These are phyloP conservation scores for Cynara cardunculus DNA, from an alignment of 129 eudicot genomes.

Conservation along the genomic window DNA sequence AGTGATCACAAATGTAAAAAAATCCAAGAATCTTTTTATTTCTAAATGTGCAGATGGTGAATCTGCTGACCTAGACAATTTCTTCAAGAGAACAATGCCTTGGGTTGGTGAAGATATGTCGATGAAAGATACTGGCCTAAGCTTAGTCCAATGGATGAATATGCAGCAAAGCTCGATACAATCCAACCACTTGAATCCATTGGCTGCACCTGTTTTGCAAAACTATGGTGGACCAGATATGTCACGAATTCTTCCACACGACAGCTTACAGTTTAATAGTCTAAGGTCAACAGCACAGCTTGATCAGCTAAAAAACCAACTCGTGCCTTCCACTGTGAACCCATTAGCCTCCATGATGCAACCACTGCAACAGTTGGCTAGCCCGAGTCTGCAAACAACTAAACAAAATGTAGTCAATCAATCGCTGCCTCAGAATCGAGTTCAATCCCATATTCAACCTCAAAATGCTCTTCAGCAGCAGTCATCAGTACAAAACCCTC, in stretches of 20 bases:
- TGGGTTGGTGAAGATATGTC: slow-evolving; percentile 88
- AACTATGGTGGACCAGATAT: slow-evolving; percentile 40
- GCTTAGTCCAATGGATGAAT: slow-evolving; percentile 97
- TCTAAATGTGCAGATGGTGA: slow-evolving; percentile 56
- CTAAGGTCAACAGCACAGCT: slow-evolving; percentile 54
- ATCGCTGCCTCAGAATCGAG: slow-evolving; percentile 48
- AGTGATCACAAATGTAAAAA: background rate
- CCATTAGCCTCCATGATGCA: slow-evolving; percentile 48
- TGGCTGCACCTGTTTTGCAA: slow-evolving; percentile 53
- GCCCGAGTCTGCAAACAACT: slow-evolving; percentile 43
- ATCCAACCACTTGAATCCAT: slow-evolving; percentile 50
- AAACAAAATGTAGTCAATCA: slow-evolving; percentile 51
- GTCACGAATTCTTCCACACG: slow-evolving; percentile 60
- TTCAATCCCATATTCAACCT: slow-evolving; percentile 47
- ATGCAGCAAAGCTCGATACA: slow-evolving; percentile 51
- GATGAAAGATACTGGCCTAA: slow-evolving; percentile 76
- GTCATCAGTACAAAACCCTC: slow-evolving; percentile 46
- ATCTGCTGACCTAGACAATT: slow-evolving; percentile 57
- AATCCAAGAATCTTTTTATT: slow-evolving; percentile 2
- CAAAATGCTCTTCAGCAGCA: slow-evolving; percentile 59
- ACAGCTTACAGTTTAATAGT: slow-evolving; percentile 56
- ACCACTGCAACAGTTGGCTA: slow-evolving; percentile 63
- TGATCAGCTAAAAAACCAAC: slow-evolving; percentile 67
- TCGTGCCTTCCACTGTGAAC: background rate
- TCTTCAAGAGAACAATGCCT: slow-evolving; percentile 88